Percentiles rank a stretch among this genome's conserved stretches.
These are phyloP conservation scores for Coemansia sp. DNA, from an alignment of 192 early-diverging fungal species.

Conservation along the genomic window DNA sequence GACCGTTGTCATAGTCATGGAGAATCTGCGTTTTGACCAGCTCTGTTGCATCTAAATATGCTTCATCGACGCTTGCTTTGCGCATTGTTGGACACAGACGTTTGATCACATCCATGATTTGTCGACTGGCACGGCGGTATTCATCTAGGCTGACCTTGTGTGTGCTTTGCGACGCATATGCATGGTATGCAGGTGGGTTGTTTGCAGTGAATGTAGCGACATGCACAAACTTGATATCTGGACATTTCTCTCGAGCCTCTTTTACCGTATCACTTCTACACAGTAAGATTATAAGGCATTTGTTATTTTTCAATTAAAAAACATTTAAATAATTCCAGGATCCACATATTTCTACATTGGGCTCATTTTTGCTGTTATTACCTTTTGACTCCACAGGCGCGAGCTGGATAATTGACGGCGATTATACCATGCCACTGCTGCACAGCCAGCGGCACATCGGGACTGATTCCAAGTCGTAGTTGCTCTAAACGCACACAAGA, in stretches of 20 bases:
- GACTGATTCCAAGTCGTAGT: conserved; percentile 65
- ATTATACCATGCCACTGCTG: conserved; percentile 91
- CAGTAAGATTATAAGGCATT: not conserved
- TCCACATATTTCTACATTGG: no score
- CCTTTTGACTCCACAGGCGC: conserved; percentile 74
- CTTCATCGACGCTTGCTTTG: conserved; percentile 84
- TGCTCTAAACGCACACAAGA: conserved; percentile 57
- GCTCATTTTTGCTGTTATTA: conserved; percentile 15
- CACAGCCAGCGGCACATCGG: conserved; percentile 72
- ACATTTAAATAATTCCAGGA: not conserved
- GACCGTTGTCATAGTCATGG: conserved; percentile 30
- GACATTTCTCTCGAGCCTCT: conserved; percentile 50
- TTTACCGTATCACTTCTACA: conserved; percentile 37
- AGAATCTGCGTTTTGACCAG: conserved; percentile 58
- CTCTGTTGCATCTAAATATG: conserved; percentile 82
- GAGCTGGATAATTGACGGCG: conserved; percentile 88
- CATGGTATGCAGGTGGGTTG: conserved; percentile 69
- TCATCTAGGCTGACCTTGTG: conserved; percentile 90
- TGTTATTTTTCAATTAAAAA: conserved; percentile 3
- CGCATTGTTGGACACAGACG: conserved; percentile 60
- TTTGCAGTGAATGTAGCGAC: conserved; percentile 77
- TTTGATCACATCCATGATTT: conserved; percentile 72
- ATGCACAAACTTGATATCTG: conserved; percentile 74
- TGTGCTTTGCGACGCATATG: conserved; percentile 61
- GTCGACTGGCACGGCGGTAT: conserved; percentile 70